phyloP scores from a whole-genome alignment of 2,329 filamentous ascomycete genomes.

The Diaporthe helianthi region DNA sequence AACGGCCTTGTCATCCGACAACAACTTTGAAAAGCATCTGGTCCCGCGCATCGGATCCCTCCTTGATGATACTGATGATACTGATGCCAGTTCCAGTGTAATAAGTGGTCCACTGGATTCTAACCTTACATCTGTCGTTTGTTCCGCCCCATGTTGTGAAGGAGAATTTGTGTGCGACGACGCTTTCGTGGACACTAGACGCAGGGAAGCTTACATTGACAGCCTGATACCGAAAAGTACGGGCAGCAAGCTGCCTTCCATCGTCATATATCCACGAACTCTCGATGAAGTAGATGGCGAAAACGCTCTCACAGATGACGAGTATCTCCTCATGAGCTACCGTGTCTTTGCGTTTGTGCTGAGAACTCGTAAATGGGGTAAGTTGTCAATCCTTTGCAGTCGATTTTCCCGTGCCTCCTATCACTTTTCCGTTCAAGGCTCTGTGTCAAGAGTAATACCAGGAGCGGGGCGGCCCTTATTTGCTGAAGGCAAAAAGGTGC shows the following conservation, averaged over 20 bases:
- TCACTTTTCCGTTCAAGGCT: too few relatives aligned
- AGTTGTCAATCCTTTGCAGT: constrained; percentile 7
- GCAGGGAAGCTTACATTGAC: constrained; percentile 31
- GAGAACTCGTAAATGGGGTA: constrained; percentile 45
- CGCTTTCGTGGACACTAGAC: constrained; percentile 24
- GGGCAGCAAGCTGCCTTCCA: constrained; percentile 19
- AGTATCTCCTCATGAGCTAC: constrained; percentile 44
- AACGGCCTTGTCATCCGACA: constrained; percentile 35
- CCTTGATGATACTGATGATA: not conserved
- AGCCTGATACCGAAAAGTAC: constrained; percentile 31
- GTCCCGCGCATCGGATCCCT: not conserved
- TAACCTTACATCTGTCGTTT: too few relatives aligned
- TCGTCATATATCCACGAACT: constrained; percentile 26
- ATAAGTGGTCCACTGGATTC: too few relatives aligned
- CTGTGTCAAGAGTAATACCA: too few relatives aligned
- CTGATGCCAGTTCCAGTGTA: too few relatives aligned
- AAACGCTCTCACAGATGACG: constrained; percentile 36
- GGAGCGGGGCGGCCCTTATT: not conserved
- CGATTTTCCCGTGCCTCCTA: not conserved
- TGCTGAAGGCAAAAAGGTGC: too few relatives aligned
- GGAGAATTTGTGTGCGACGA: constrained; percentile 27
- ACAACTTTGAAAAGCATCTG: not conserved
- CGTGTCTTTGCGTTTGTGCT: constrained; percentile 45
- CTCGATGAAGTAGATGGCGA: constrained; percentile 24
- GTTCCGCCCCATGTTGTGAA: constrained; percentile 14